A percentile compares a stretch with the other conserved stretches of the same genome.
These are phyloP conservation scores for Brassica cretica DNA, from an alignment of 345 rosid species.

Conservation along the genomic window DNA sequence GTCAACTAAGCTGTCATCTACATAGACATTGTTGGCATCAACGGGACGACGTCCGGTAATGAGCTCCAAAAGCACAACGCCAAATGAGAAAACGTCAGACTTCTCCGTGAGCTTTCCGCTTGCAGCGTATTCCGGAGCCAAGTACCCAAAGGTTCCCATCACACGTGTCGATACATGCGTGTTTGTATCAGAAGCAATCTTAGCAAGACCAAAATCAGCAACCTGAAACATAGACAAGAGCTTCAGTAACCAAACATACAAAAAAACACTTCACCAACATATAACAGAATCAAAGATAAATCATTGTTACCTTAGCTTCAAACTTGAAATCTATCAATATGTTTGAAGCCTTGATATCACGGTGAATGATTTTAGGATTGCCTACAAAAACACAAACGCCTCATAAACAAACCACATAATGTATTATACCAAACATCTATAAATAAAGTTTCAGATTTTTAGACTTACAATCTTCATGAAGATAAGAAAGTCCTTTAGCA, in stretches of 20 bases:
- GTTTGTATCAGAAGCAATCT: constrained; percentile 66
- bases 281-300: background rate
- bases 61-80: constrained; percentile 80
- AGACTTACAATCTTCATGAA: constrained; percentile 91
- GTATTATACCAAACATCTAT: background rate
- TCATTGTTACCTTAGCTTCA: constrained; percentile 68
- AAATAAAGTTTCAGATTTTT: background rate
- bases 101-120: constrained; percentile 84
- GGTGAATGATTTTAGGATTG: constrained; percentile 89
- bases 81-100: constrained; percentile 88
- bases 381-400: constrained; percentile 43
- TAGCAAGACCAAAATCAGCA: constrained; percentile 94
- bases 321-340: constrained; percentile 80
- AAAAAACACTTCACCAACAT: background rate
- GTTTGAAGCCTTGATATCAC: constrained; percentile 88
- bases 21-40: constrained; percentile 51
- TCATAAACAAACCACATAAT: constrained; percentile 2
- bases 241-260: background rate
- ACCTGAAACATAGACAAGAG: constrained; percentile 14
- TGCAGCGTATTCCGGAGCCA: constrained; percentile 91
- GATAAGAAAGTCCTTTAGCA: constrained; percentile 92
- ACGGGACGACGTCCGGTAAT: constrained; percentile 77
- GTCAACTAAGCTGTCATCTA: constrained; percentile 81
- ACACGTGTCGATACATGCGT: constrained; percentile 97
- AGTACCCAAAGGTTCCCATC: constrained; percentile 79